These are phyloP conservation scores for Scedosporium apiospermum DNA, from an alignment of 2,329 filamentous ascomycete species.

Conservation along the genomic window DNA sequence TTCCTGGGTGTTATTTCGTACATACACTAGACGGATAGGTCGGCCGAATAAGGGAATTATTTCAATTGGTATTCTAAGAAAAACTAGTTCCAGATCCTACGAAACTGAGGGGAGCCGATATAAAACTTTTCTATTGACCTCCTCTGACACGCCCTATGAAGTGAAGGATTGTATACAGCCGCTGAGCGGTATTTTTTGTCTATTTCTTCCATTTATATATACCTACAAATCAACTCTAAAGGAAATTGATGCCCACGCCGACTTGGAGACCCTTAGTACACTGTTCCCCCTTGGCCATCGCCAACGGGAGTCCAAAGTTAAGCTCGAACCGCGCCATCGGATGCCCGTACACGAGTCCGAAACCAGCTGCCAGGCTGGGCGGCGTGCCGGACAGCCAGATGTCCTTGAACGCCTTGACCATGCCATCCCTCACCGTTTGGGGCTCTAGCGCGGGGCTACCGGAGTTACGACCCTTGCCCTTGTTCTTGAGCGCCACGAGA, in stretches of 20 bases:
- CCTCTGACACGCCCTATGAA: background rate
- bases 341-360: conserved; percentile 91
- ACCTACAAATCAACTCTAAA: conserved; percentile 41
- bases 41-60: background rate
- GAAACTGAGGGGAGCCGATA: no score
- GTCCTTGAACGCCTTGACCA: conserved; percentile 56
- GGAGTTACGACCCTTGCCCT: conserved; percentile 35
- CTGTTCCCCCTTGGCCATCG: conserved; percentile 74
- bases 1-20: background rate
- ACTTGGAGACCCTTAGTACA: conserved; percentile 86
- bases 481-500: conserved; percentile 63
- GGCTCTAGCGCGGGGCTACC: conserved; percentile 23
- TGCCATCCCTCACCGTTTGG: conserved; percentile 38
- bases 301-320: conserved; percentile 85
- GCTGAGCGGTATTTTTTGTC: background rate
- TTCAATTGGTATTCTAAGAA: background rate
- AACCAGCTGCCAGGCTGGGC: conserved; percentile 76
- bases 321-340: conserved; percentile 89
- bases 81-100: no score
- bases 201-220: background rate
- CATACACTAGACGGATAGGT: background rate
- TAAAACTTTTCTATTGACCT: no score
- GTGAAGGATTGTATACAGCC: background rate
- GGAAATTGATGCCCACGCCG: conserved; percentile 92
- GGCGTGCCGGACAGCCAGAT: conserved; percentile 53